A percentile compares a stretch with the other conserved stretches of the same genome.
Conservation (phyloP, 768 basidiomycete species). For the Pisolithus albus region DNA sequence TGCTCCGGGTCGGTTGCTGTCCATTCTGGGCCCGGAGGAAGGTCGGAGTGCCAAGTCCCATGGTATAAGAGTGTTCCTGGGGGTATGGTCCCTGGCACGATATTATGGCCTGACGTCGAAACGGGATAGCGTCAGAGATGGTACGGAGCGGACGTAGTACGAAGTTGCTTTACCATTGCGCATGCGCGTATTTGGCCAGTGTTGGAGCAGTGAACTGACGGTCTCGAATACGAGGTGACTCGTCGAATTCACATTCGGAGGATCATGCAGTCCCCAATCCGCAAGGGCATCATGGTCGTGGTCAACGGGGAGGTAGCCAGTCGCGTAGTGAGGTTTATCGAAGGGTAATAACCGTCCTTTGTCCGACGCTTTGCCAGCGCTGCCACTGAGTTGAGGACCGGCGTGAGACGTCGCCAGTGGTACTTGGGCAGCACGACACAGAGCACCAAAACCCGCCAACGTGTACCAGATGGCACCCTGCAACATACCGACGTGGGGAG, state of each 20-base stretch:
- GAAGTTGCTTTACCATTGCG: conserved; percentile 27
- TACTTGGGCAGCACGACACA: too few species aligned
- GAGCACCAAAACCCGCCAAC: too few species aligned
- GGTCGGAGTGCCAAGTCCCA: conserved; percentile 8
- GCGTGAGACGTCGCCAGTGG: too few species aligned
- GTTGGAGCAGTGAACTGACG: conserved; percentile 29
- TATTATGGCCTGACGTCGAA: not conserved
- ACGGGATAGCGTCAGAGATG: not conserved
- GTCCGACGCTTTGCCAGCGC: too few species aligned
- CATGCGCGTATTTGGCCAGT: conserved; percentile 33
- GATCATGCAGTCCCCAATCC: conserved; percentile 17
- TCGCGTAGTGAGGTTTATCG: too few species aligned
- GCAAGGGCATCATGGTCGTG: not conserved
- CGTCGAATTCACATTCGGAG: conserved; percentile 23
- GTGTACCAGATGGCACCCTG: too few species aligned
- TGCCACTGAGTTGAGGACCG: too few species aligned
- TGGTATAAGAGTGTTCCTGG: conserved; percentile 6
- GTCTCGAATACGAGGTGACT: conserved; percentile 30
- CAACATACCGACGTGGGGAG: too few species aligned
- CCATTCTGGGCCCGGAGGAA: conserved; percentile 25
- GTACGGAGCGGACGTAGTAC: not conserved
- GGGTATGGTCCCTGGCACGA: conserved; percentile 3
- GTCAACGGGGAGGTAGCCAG: too few species aligned
- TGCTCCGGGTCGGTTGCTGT: conserved; percentile 25
- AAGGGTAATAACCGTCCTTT: too few species aligned